These are phyloP conservation scores for Pelargonium australe DNA, from an alignment of 441 rosid species.

Conservation along the genomic window DNA sequence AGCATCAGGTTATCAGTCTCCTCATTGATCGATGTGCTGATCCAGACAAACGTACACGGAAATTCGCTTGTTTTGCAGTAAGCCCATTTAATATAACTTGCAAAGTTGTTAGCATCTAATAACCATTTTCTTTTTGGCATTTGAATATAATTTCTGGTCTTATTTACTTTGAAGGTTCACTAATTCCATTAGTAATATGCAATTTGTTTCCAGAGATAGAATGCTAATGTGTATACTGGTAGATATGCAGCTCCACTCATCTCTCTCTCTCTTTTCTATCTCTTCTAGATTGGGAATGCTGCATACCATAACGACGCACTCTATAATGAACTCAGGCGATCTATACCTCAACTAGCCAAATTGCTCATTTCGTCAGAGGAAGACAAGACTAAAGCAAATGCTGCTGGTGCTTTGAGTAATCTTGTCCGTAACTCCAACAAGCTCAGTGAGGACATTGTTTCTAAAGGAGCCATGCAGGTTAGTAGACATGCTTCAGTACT, in stretches of 20 bases:
- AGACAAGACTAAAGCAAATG: conserved; percentile 97
- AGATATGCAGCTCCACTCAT: not conserved
- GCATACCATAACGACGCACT: conserved; percentile 82
- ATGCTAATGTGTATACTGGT: not conserved
- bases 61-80: conserved; percentile 98
- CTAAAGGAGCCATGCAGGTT: conserved; percentile 96
- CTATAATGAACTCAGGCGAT: conserved; percentile 80
- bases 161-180: conserved; percentile 3
- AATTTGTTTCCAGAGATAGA: too few relatives aligned
- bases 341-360: conserved; percentile 76
- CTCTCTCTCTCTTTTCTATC: conserved; percentile 5
- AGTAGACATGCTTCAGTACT: conserved; percentile 10
- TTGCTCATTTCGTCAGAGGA: conserved; percentile 73
- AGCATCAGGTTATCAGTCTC: conserved; percentile 51
- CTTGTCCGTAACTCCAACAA: conserved; percentile 92
- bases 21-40: conserved; percentile 95
- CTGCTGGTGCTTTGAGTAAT: conserved; percentile 95
- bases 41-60: conserved; percentile 86
- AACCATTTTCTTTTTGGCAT: not conserved
- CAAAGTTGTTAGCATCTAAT: not conserved
- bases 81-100: conserved; percentile 10
- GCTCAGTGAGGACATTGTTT: conserved; percentile 85
- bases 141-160: not conserved
- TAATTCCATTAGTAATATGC: not conserved
- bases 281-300: conserved; percentile 82